Evolutionary conservation across 2,329 filamentous ascomycete species (phyloP).

Genomic region (Coleophoma crateriformis): DNA sequence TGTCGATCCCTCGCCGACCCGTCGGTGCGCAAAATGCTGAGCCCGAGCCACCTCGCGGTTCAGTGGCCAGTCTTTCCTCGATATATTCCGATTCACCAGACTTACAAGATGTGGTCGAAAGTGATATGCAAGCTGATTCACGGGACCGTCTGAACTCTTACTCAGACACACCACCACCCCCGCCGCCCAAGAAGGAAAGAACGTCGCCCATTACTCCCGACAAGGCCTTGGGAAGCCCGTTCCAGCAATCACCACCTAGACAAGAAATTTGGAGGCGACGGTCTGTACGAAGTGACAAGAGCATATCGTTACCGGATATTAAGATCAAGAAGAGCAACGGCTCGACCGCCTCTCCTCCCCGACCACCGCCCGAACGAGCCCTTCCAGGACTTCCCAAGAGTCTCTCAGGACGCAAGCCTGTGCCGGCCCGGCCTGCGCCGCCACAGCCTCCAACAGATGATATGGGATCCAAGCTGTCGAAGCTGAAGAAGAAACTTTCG

Average conservation of each 20-base stretch:
- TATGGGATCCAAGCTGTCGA: constrained; percentile 24
- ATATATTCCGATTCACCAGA: constrained; percentile 20
- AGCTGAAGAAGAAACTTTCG: constrained; percentile 19
- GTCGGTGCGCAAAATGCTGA: constrained; percentile 11
- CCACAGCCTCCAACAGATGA: constrained; percentile 17
- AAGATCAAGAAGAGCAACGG: constrained; percentile 25
- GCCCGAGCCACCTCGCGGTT: constrained; percentile 5
- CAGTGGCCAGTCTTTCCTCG: constrained; percentile 16
- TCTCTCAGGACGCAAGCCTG: constrained; percentile 15
- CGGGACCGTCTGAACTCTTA: neutral
- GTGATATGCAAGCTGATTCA: too few species aligned
- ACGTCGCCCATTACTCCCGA: constrained; percentile 2
- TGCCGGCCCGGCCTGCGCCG: constrained; percentile 21
- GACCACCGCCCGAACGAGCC: constrained; percentile 10
- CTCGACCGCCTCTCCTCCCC: constrained; percentile 20
- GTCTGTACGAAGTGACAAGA: constrained; percentile 19
- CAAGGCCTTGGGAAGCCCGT: too few species aligned
- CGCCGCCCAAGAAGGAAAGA: constrained; percentile 18
- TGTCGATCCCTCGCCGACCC: constrained; percentile 18
- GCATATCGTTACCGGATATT: constrained; percentile 20
- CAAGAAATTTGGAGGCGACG: constrained; percentile 24
- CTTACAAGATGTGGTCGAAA: neutral
- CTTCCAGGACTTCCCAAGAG: constrained; percentile 14
- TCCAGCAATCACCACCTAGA: constrained; percentile 9
- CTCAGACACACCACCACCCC: constrained; percentile 5